Evolutionary conservation across 805 yeast genomes (phyloP).

Genomic region (Saturnispora dispora): DNA sequence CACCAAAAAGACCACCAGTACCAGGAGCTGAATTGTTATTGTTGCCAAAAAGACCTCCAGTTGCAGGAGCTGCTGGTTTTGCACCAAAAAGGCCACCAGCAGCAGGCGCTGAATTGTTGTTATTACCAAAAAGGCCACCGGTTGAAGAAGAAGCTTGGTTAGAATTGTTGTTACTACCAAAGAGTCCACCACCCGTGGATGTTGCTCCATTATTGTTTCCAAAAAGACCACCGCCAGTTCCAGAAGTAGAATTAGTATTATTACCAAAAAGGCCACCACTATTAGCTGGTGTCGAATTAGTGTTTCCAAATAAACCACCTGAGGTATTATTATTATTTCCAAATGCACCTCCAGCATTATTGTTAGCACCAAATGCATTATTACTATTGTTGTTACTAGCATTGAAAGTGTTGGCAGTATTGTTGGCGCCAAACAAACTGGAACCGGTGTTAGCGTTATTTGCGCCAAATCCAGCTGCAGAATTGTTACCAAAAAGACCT

Average conservation of each 20-base stretch:
- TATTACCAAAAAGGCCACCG: conserved; percentile 16
- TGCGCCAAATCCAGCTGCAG: conserved; percentile 15
- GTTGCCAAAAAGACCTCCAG: conserved; percentile 31
- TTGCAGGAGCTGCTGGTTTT: conserved; percentile 25
- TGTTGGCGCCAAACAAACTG: conserved; percentile 30
- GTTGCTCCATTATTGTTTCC: background rate
- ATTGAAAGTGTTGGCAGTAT: conserved; percentile 13
- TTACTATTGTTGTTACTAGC: conserved; percentile 20
- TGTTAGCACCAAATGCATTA: conserved; percentile 25
- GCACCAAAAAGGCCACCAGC: conserved; percentile 31
- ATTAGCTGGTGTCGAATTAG: background rate
- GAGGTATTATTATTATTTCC: conserved; percentile 20
- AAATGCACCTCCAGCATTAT: conserved; percentile 11
- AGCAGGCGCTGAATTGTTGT: conserved; percentile 19
- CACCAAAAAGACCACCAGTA: conserved; percentile 26
- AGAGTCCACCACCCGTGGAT: conserved; percentile 15
- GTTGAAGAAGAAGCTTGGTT: background rate
- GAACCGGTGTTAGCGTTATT: conserved; percentile 17
- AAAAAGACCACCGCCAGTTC: conserved; percentile 32
- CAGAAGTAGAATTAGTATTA: conserved; percentile 14
- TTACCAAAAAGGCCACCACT: conserved; percentile 15
- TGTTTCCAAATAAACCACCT: conserved; percentile 24
- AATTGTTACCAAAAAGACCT: conserved; percentile 23
- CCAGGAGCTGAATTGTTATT: conserved; percentile 28
- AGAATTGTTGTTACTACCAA: conserved; percentile 17